Evolutionary conservation across 2,329 filamentous ascomycete species (phyloP), one percentile per base, ranked within the genome.

Genomic region (Dryadomyces quercivorus): DNA sequence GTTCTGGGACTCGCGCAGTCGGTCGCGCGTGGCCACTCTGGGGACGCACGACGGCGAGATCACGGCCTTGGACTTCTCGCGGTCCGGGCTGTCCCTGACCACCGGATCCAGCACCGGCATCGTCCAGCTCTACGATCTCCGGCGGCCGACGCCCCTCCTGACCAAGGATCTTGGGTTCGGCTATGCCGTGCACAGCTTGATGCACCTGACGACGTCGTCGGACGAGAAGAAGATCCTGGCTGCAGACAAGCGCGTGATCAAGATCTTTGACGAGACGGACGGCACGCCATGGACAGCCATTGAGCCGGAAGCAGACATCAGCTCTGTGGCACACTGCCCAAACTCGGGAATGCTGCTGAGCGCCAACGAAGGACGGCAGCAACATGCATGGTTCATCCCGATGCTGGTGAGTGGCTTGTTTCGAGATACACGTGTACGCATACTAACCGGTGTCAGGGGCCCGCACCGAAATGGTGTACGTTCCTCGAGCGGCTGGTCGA

Each of bases 401-500:
- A 56, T 58, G 56, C 59, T 63, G 34, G 57, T 56, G 22, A 46
- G 56, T 53, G 7, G 9, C 20, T 40, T 34, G n/a, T 2, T 18
- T 49, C n/a, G 38, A 7, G 38, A 42, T n/a, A 5, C 16, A 16
- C 1, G 26, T 26, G 16, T 10, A 3, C 9, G 7, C 12, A 31
- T 38, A 2, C 20, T 48, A 21, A 36, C 22, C 12, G n/a, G 31
- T 18, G 15, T 3, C 18, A 58, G 53, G 93, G 93, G 1, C 89
- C 92, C 0, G 91, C 93, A 1, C 94, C 93, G 0, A 88, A 82
- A 64, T 98, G 93, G 93, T 97, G 93, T 66, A 84, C 87, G 3
- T 97, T 97, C 80, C 74, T 98, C 58, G 94, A 98, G 70, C 96
- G 94, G 64, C 82, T 98, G 64, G 93, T 97, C 10, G 93, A 98